phyloP scores from a whole-genome alignment of 331 rosid genomes.

The Erythrophleum ivorense region DNA sequence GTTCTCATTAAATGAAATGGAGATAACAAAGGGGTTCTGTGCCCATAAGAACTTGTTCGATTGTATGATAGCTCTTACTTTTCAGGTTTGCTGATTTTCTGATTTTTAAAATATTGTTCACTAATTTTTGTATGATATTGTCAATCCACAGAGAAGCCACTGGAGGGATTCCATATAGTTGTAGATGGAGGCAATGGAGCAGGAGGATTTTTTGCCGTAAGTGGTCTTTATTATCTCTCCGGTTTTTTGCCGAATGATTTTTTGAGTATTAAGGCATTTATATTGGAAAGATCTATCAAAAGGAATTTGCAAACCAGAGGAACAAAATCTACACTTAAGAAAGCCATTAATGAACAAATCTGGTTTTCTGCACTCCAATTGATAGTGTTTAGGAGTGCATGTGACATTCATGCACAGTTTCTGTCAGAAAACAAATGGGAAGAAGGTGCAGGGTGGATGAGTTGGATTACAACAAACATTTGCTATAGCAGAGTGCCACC shows the following conservation, averaged over 20 bases:
- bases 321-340: background rate
- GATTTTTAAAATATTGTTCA: conserved; percentile 24
- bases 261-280: conserved; percentile 4
- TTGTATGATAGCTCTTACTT: conserved; percentile 30
- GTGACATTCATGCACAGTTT: background rate
- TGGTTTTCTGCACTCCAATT: background rate
- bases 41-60: conserved; percentile 7
- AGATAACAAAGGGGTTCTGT: conserved; percentile 4
- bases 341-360: background rate
- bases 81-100: conserved; percentile 17
- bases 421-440: background rate
- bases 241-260: background rate
- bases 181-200: conserved; percentile 99
- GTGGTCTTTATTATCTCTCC: conserved; percentile 34
- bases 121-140: conserved; percentile 33
- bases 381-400: background rate
- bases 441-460: background rate
- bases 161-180: conserved; percentile 92
- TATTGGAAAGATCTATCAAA: conserved; percentile 1
- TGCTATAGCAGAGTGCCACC: background rate
- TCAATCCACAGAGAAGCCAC: conserved; percentile 72
- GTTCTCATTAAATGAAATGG: conserved; percentile 23
- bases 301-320: conserved; percentile 9
- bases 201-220: conserved; percentile 91
- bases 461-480: background rate